Percentiles rank a stretch among this genome's conserved stretches.
phyloP scores from a whole-genome alignment of 176 grass and related monocot species.

The Chloris gayana region DNA sequence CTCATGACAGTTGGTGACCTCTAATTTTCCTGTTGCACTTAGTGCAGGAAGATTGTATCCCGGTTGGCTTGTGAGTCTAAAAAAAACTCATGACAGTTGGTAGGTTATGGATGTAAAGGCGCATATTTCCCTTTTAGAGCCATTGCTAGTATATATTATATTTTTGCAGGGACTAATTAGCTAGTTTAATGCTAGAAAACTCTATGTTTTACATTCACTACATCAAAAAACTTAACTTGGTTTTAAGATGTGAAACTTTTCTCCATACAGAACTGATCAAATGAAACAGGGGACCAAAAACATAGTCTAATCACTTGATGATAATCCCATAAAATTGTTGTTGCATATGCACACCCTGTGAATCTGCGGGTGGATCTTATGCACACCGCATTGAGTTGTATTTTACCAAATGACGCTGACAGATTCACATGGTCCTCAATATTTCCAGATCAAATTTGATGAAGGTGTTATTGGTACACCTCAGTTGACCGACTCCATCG shows the following conservation, averaged over 20 bases:
- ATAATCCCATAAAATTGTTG: not conserved
- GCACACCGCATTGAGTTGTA: not conserved
- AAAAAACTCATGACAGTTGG: not conserved
- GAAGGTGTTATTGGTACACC: slow-evolving; percentile 87
- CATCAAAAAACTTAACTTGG: not conserved
- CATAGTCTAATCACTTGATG: not conserved
- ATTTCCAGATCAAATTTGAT: slow-evolving; percentile 82
- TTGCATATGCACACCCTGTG: not conserved
- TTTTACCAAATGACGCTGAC: slow-evolving; percentile 2
- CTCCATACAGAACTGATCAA: not conserved
- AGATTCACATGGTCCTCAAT: not conserved
- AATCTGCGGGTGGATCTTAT: not conserved
- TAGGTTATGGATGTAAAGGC: not conserved
- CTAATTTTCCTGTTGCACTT: no score
- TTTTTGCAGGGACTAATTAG: not conserved
- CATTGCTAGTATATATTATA: not conserved
- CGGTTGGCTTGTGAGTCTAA: no score
- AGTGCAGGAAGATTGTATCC: no score
- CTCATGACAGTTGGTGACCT: no score
- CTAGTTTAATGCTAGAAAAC: not conserved
- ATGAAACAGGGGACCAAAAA: not conserved
- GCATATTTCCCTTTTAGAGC: not conserved
- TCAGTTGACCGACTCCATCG: slow-evolving; percentile 83
- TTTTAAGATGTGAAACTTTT: not conserved
- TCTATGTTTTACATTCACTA: no score